Evolutionary conservation across 805 yeast species (phyloP), one percentile per base, ranked within the genome.

Genomic region (Ogataea nitratoaversa): DNA sequence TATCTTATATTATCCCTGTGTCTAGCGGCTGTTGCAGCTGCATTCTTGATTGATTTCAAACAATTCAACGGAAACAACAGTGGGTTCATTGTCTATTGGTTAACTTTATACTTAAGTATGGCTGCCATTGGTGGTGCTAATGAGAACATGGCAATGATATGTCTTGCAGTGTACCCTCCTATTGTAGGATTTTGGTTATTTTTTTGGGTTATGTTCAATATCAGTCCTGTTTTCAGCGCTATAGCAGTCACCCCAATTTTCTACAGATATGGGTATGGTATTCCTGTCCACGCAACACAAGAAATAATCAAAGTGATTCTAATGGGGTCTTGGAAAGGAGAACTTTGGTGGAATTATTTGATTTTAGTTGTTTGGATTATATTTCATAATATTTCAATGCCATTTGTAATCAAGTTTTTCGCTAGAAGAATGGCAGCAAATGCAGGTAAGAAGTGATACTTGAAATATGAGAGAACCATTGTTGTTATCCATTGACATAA

Each of bases 41-140:
- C 79, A 3, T 76, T 76, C 64, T 83, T 79, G 50, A 70, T 79
- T n/a, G 76, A 78, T 52, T 78, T 79, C 53, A 34, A 25, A 7
- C 18, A 25, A 16, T 33, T 33, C 8, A 32, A 22, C n/a, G 19
- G 22, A n/a, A 66, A 72, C 3, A 46, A 30, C 3, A 63, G 82
- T 0, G 88, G 89, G 1, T 81, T 81, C 54, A 62, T 81, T 32
- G 77, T 82, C 1, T 78, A 73, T 46, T 82, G 88, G 88, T 64
- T 77, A 67, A 50, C 75, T 28, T 70, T 75, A 12, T 82, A 67
- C 57, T 47, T 82, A 33, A 70, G 80, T 9, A 76, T 82, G 80
- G 63, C 74, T 47, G 81, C 84, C 0, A 76, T 81, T n/a, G 89
- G 88, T 38, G 70, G 78, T 25, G 73, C 76, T 28, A 79, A 76